Base-by-base conservation (phyloP, 495 filamentous ascomycete species). In the Lophiostoma macrostomum region DNA sequence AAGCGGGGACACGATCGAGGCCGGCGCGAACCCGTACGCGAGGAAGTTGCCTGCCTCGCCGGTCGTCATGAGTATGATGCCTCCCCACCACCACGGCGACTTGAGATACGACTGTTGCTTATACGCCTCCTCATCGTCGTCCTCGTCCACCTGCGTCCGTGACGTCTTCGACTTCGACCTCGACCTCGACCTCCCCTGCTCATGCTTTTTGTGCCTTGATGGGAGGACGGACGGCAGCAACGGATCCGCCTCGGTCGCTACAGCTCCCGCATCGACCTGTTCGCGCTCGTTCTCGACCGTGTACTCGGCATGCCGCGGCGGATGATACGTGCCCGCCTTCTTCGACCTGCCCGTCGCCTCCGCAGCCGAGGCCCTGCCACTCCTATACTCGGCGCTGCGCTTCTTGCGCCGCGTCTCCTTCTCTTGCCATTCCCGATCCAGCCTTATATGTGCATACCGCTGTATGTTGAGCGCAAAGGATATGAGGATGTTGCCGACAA, bases 21-120 rank as follows among this genome's bases (percentile, higher is more conserved):
- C 93, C 14, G 93, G 91, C n/a, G 93, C 93, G 66, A 98, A 98
- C 10, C 93, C 93, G 66, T 98, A 98, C 3, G 93, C 93, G 47
- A 98, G 76, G 68, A 98, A 98, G 67, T 98, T 98, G 18, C 93
- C 93, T 52, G 83, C 82, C 72, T 98, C 93, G 12, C 93, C 93
- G n/a, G 94, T 69, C 5, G 80, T 86, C 84, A 97, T 97, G 46
- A 98, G 75, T 3, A 88, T 74, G 45, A 96, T 89, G 8, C 93
- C 93, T 41, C 79, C 71, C 93, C 93, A 97, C 93, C 93, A 98
- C 61, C 91, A 95, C 4, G 90, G 90, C 10, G 90, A 95, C 39
- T 81, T 81, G 34, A 98, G 78, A 68, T 96, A 96, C n/a, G 75
- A 80, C 56, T 83, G 79, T 30, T 71, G 71, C 24, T 53, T 62